Evolutionary conservation across 108 stramenopile genomes (phyloP), one percentile per base, ranked within the genome.

Genomic region (Nitzschia inconspicua): DNA sequence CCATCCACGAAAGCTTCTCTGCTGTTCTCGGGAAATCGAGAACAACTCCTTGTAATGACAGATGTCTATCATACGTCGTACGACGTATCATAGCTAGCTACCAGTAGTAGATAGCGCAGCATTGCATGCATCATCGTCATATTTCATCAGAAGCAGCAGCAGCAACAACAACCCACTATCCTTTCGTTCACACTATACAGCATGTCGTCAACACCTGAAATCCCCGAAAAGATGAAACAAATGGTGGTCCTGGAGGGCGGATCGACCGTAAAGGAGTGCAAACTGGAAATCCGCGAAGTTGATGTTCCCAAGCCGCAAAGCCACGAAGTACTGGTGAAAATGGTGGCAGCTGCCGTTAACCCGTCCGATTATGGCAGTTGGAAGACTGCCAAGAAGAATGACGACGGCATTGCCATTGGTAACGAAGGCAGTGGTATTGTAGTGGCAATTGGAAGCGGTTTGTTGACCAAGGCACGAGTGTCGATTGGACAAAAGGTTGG

Each of bases 351-450:
- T 4, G 68, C 76, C 23, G 63, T 80, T 18, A 80, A 80, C 42
- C 79, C 79, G 4, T 68, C 72, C n/a, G 79, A 80, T 35, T 80
- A 80, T 29, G 76, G 64, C 20, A 34, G 36, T 13, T 78, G 77
- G 77, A 66, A 61, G 44, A 24, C 40, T 20, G 56, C 66, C 30
- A 67, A 60, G 10, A 43, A 57, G 14, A 30, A 56, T 2, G 23
- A 54, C 14, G 76, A 71, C 44, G 78, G 78, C 37, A 34, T 75
- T 9, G 46, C 44, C 19, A 75, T 75, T 31, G 82, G 82, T 9
- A 67, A 66, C 16, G 82, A 83, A 68, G 82, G 82, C 19, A 63
- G 60, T 13, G 78, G 82, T 3, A 44, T 71, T 0, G 67, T 83
- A 9, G 79, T 83, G 1, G 61, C 70, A n/a, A 56, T 35, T 4